Base-by-base conservation (phyloP, 2,329 filamentous ascomycete genomes). In the Mariannaea sp. region DNA sequence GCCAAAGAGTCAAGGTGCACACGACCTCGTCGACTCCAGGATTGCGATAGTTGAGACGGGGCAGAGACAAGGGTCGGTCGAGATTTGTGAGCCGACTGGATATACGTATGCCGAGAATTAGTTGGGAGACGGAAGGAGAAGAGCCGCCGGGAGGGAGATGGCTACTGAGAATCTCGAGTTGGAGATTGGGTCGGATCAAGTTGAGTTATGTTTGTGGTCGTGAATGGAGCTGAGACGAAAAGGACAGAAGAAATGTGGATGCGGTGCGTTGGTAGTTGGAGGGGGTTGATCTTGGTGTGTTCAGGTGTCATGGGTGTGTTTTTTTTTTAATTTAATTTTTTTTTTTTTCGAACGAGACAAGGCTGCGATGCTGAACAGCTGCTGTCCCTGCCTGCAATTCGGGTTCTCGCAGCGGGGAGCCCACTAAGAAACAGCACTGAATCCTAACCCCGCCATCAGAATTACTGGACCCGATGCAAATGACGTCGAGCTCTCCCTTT, bases 11-110 rank as follows among this genome's bases (percentile, higher is more conserved):
- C n/a, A n/a, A n/a, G 50, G 44, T 44, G 50, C 50, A 53, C 50
- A 45, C 48, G 51, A 54, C 45, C 35, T 35, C 36, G 32, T n/a
- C n/a, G n/a, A n/a, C n/a, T n/a, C n/a, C n/a, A 38, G 20, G 22
- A 22, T 17, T n/a, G 6, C n/a, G n/a, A 5, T 27, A 16, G 43
- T 38, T n/a, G 35, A 13, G 36, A 19, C 39, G 24, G 38, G 32
- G 26, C 43, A 38, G 19, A 24, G 40, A n/a, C 27, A 36, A 29
- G 36, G 42, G 30, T 40, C 41, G 35, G 32, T 32, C n/a, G 41
- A 33, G 13, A 32, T 4, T 5, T n/a, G 9, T 38, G 20, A 22
- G 38, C 30, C 24, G 26, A 36, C 19, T 19, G 10, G 40, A 49
- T 26, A 32, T 24, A 7, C n/a, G 16, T 19, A 13, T 5, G 20